phyloP scores from a whole-genome alignment of 345 rosid genomes.

The Populus deltoides region DNA sequence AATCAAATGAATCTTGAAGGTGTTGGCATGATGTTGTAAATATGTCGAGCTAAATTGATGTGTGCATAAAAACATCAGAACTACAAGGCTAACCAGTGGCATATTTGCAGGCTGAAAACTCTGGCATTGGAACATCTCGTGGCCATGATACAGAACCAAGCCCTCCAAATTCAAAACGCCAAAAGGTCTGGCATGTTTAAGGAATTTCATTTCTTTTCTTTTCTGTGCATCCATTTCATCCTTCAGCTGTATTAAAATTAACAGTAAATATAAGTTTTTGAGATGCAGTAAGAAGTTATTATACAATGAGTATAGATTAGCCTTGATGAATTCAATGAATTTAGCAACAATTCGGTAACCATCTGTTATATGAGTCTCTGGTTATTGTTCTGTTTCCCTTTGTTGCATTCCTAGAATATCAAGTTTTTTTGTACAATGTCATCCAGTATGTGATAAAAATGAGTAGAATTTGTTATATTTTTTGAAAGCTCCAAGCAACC shows the following conservation, averaged over 20 bases:
- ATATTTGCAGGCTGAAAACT: slow-evolving; percentile 43
- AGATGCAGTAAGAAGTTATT: neutral
- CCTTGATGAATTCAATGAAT: neutral
- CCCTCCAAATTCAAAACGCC: slow-evolving; percentile 55
- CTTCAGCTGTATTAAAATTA: neutral
- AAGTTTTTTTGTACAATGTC: neutral
- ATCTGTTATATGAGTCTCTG: neutral
- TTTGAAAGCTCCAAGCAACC: neutral
- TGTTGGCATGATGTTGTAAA: neutral
- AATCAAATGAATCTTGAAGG: neutral
- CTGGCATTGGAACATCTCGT: slow-evolving; percentile 32
- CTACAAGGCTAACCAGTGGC: slow-evolving; percentile 4
- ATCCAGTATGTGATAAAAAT: neutral
- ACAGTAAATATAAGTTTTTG: neutral
- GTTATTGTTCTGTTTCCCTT: neutral
- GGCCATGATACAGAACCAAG: slow-evolving; percentile 33
- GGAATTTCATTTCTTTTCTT: neutral
- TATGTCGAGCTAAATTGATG: neutral
- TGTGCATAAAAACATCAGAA: neutral
- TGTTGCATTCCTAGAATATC: neutral
- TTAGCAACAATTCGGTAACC: neutral
- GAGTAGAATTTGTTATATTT: neutral
- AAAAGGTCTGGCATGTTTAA: slow-evolving; percentile 37
- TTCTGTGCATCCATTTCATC: neutral
- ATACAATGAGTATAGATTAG: neutral